Conservation (phyloP, 768 basidiomycete species). For the Coprinopsis strossmayeri region DNA sequence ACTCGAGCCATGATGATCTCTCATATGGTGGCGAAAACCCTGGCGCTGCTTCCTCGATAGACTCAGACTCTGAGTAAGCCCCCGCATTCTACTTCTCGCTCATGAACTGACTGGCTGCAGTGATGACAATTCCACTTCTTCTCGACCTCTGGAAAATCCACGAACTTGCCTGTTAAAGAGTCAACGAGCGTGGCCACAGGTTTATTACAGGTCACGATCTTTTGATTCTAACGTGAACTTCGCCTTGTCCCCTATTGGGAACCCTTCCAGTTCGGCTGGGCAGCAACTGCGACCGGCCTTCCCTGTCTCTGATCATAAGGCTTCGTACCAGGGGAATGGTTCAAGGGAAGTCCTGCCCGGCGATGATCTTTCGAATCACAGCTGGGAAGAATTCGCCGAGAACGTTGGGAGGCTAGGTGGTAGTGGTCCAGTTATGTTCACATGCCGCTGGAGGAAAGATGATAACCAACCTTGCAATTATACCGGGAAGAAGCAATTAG, state of each 20-base stretch:
- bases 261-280: background rate
- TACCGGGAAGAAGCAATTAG: conserved; percentile 42
- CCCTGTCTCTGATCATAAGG: background rate
- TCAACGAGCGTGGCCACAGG: background rate
- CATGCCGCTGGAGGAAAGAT: conserved; percentile 10
- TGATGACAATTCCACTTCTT: too few relatives aligned
- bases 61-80: conserved; percentile 7
- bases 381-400: conserved; percentile 12
- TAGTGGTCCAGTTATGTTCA: conserved; percentile 8
- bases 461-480: conserved; percentile 13
- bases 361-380: background rate
- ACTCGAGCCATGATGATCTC: background rate
- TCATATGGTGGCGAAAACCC: background rate
- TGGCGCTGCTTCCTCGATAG: background rate
- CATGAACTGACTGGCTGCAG: too few relatives aligned
- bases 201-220: background rate
- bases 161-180: background rate
- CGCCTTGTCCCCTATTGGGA: background rate
- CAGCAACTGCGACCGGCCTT: background rate
- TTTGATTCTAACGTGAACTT: background rate
- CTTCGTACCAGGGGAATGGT: background rate
- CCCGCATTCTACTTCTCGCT: background rate
- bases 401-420: conserved; percentile 6
- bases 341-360: background rate
- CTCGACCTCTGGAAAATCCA: background rate